These are phyloP conservation scores for Acanthamoeba polyphaga DNA, from an alignment of 208 protist species.

Conservation along the genomic window DNA sequence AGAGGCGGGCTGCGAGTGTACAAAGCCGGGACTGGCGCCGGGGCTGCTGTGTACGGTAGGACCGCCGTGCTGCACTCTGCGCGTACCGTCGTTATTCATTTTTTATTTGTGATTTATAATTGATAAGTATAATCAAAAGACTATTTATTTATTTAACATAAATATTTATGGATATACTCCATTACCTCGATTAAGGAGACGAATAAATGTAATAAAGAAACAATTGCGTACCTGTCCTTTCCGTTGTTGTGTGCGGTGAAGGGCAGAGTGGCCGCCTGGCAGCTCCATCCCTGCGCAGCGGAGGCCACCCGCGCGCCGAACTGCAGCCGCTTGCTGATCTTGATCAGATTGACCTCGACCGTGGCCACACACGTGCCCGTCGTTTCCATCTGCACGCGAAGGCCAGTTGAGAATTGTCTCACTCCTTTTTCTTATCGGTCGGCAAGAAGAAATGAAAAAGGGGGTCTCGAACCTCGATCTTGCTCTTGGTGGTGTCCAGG, in stretches of 20 bases:
- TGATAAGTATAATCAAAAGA: too few relatives aligned
- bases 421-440: too few relatives aligned
- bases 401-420: too few relatives aligned
- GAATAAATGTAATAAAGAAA: too few relatives aligned
- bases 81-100: too few relatives aligned
- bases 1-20: background rate
- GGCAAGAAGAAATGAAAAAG: too few relatives aligned
- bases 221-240: too few relatives aligned
- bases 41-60: background rate
- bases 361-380: background rate
- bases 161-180: too few relatives aligned
- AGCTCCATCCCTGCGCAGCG: background rate
- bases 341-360: conserved; percentile 67
- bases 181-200: too few relatives aligned
- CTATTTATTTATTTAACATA: too few relatives aligned
- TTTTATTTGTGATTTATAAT: too few relatives aligned
- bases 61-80: conserved; percentile 16
- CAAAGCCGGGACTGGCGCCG: background rate
- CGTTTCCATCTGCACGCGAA: background rate
- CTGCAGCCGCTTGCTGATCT: conserved; percentile 20
- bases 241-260: conserved; percentile 40
- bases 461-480: conserved; percentile 26
- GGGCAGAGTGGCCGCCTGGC: background rate
- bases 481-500: conserved; percentile 54
- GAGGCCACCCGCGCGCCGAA: conserved; percentile 32